Evolutionary conservation across 208 protist genomes (phyloP).

Genomic region (Acanthamoeba castellanii): DNA sequence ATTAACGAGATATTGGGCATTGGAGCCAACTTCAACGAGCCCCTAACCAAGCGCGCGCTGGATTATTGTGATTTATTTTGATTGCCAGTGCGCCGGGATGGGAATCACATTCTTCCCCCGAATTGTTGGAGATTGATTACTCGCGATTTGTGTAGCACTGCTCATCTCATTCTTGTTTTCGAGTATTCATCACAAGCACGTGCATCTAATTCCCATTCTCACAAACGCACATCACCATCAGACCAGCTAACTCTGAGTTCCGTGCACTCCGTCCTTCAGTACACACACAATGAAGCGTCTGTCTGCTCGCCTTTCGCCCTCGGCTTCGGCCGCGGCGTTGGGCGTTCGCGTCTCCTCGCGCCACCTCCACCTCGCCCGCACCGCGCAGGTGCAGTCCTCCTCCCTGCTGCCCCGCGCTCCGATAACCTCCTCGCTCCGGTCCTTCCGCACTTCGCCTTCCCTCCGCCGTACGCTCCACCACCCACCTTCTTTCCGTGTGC

Average conservation of each 20-base stretch:
- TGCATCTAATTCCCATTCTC: too few relatives aligned
- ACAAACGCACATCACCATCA: too few relatives aligned
- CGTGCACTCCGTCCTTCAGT: too few relatives aligned
- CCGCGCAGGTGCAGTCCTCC: background rate
- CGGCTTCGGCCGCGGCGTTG: background rate
- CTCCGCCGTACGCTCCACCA: background rate
- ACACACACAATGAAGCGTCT: background rate
- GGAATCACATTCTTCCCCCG: too few relatives aligned
- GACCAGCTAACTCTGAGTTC: too few relatives aligned
- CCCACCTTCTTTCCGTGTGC: background rate
- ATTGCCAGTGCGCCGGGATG: too few relatives aligned
- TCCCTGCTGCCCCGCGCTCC: background rate
- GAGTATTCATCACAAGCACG: background rate
- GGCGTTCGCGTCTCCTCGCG: background rate
- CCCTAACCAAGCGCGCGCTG: too few relatives aligned
- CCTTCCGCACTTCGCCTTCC: background rate
- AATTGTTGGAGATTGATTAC: background rate
- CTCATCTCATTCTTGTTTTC: background rate
- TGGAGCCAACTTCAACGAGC: too few relatives aligned
- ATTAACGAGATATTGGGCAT: too few relatives aligned
- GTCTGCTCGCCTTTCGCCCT: background rate
- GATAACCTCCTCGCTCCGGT: background rate
- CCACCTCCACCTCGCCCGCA: background rate
- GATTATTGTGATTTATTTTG: too few relatives aligned
- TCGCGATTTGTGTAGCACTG: background rate